phyloP scores from a whole-genome alignment of 2,329 filamentous ascomycete genomes.

The Microdochium bolleyi region DNA sequence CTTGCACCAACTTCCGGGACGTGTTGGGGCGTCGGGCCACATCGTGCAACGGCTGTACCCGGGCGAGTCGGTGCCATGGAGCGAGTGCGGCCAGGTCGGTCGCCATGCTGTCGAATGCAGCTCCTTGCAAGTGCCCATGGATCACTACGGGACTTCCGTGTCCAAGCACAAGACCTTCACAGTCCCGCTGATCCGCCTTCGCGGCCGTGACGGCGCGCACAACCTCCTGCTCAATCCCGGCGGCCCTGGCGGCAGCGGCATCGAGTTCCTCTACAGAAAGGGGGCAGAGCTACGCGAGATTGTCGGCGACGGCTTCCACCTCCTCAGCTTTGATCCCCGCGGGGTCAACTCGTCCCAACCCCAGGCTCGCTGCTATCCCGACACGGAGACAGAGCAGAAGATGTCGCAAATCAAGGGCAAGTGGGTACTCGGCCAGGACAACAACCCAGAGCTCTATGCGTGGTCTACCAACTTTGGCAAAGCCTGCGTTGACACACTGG shows the following conservation, averaged over 20 bases:
- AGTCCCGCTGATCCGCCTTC: constrained; percentile 35
- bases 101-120: constrained; percentile 31
- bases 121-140: constrained; percentile 34
- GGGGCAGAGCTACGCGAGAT: constrained; percentile 27
- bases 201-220: constrained; percentile 30
- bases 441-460: constrained; percentile 29
- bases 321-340: constrained; percentile 38
- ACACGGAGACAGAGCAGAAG: constrained; percentile 18
- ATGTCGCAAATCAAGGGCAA: constrained; percentile 12
- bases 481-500: constrained; percentile 34
- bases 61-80: constrained; percentile 29
- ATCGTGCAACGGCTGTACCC: constrained; percentile 10
- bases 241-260: constrained; percentile 36
- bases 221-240: constrained; percentile 39
- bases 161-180: constrained; percentile 28
- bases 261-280: constrained; percentile 23
- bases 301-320: constrained; percentile 34
- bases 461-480: constrained; percentile 31
- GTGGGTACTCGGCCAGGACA: constrained; percentile 14
- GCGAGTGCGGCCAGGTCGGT: constrained; percentile 26
- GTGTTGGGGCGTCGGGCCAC: background rate
- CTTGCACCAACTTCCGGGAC: background rate
- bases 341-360: constrained; percentile 30
- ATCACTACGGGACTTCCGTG: constrained; percentile 29
- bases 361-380: constrained; percentile 29